These are phyloP conservation scores for Diaporthe helianthi DNA, from an alignment of 2,329 filamentous ascomycete genomes.

Conservation along the genomic window DNA sequence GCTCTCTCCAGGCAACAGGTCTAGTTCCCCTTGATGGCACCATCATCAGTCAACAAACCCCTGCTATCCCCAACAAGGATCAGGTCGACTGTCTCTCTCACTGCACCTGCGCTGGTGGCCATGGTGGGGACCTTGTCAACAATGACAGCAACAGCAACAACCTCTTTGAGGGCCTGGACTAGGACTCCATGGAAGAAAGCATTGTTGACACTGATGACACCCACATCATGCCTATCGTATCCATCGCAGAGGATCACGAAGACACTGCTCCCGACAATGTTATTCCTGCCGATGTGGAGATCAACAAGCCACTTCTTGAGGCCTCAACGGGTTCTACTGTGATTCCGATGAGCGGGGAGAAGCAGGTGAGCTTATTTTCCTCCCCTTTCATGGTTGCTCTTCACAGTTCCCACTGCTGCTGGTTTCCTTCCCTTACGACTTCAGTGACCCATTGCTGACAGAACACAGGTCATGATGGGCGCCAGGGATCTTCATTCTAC, in stretches of 20 bases:
- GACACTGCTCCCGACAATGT: not conserved
- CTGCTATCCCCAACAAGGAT: not conserved
- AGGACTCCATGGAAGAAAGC: constrained; percentile 10
- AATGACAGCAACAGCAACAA: not conserved
- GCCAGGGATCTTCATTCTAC: not conserved
- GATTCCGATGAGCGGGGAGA: constrained; percentile 6
- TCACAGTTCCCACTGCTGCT: not conserved
- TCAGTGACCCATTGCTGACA: not conserved
- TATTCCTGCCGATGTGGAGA: not conserved
- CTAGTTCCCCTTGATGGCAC: not conserved
- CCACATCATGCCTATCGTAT: not conserved
- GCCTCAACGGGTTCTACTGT: constrained; percentile 27
- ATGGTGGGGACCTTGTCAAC: not conserved
- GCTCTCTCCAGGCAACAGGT: not conserved
- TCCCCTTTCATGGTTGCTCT: not conserved
- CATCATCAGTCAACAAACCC: not conserved
- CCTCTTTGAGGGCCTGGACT: constrained; percentile 23
- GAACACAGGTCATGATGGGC: not conserved
- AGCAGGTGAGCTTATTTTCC: not conserved
- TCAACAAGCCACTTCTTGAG: constrained; percentile 22
- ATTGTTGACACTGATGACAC: not conserved
- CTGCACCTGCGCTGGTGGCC: not conserved
- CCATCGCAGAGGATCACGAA: not conserved
- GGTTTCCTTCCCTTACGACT: too few relatives aligned
- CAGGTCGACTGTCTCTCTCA: not conserved